Conservation (phyloP, 2,329 filamentous ascomycete genomes). For the Aspergillus viridinutans region DNA sequence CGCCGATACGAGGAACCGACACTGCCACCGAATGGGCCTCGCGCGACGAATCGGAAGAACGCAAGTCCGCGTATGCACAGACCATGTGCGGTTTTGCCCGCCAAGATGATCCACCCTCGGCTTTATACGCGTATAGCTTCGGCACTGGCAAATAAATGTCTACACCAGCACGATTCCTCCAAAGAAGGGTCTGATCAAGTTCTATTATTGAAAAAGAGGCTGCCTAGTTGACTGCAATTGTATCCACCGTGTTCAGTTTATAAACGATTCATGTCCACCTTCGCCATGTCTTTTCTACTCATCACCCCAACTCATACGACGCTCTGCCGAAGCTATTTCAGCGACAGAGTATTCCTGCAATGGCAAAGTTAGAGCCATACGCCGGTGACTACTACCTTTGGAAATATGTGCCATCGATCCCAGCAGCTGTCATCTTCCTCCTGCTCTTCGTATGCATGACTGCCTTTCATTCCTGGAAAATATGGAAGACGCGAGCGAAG, state of each 20-base stretch:
- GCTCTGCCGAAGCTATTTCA: background rate
- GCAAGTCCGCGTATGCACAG: constrained; percentile 19
- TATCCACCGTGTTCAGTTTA: background rate
- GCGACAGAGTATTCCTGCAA: constrained; percentile 1
- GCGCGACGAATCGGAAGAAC: background rate
- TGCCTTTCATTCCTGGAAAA: constrained; percentile 23
- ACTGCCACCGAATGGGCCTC: background rate
- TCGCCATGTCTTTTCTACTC: background rate
- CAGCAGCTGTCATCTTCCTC: constrained; percentile 21
- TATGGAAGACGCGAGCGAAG: constrained; percentile 21
- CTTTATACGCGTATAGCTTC: constrained; percentile 11
- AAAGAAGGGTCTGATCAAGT: background rate
- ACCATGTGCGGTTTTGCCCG: background rate
- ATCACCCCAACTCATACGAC: background rate
- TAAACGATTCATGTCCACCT: background rate
- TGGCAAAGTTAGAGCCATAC: constrained; percentile 17
- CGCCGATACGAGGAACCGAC: background rate
- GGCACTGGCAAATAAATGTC: too few species aligned
- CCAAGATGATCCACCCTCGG: background rate
- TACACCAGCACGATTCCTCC: background rate
- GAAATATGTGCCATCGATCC: constrained; percentile 26
- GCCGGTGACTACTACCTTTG: constrained; percentile 19
- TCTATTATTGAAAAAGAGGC: background rate
- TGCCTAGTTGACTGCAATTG: background rate
- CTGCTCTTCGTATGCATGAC: constrained; percentile 27